A percentile compares a stretch with the other conserved stretches of the same genome.
phyloP scores from a whole-genome alignment of 176 grass and related monocot genomes.

The Poa pratensis region DNA sequence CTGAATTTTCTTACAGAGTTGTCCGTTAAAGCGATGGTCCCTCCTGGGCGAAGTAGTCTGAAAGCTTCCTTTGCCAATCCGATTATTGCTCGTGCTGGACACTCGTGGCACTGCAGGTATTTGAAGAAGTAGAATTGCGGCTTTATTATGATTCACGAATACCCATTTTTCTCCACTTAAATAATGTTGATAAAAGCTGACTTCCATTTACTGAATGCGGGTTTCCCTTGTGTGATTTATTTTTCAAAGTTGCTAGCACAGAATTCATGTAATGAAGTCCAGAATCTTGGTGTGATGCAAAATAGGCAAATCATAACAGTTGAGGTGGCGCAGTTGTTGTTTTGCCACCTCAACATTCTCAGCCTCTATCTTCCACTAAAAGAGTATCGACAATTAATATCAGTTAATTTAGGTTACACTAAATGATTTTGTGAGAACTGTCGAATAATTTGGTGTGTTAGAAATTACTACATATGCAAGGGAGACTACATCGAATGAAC shows the following conservation, averaged over 20 bases:
- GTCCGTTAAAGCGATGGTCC: slow-evolving; percentile 78
- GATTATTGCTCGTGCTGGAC: slow-evolving; percentile 65
- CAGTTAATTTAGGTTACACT: neutral
- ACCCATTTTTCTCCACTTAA: neutral
- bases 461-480: slow-evolving; percentile 83
- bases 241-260: neutral
- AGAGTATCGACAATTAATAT: neutral
- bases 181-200: slow-evolving; percentile 1
- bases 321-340: neutral
- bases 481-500: slow-evolving; percentile 82
- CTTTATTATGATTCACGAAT: neutral
- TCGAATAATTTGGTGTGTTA: neutral
- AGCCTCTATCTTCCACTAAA: neutral
- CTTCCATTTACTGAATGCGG: neutral
- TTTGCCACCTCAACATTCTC: neutral
- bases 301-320: neutral
- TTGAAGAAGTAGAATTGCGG: neutral
- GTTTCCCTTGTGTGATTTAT: neutral
- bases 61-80: slow-evolving; percentile 78
- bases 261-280: neutral
- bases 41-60: slow-evolving; percentile 65
- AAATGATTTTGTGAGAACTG: neutral
- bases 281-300: neutral
- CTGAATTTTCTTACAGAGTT: slow-evolving; percentile 66
- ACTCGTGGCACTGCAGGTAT: slow-evolving; percentile 74